These are phyloP conservation scores for Plasmopara viticola DNA, from an alignment of 352 stramenopile species.

Conservation along the genomic window DNA sequence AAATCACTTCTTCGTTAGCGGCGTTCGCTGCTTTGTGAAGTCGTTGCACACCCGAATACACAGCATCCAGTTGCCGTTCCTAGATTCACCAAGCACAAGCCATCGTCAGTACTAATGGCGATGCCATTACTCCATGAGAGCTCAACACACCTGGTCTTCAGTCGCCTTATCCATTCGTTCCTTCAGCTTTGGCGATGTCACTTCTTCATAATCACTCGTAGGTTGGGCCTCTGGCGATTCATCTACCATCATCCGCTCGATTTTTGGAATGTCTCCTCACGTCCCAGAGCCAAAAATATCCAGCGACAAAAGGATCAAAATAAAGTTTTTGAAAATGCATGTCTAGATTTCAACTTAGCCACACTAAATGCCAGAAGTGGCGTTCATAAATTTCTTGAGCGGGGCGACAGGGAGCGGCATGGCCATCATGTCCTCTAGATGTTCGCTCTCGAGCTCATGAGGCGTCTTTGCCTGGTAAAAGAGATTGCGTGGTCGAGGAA, in stretches of 20 bases:
- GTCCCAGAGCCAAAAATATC: slow-evolving; percentile 28
- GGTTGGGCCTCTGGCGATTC: slow-evolving; percentile 16
- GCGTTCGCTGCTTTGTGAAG: slow-evolving; percentile 51
- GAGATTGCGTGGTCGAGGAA: slow-evolving; percentile 45
- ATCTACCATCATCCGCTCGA: slow-evolving; percentile 21
- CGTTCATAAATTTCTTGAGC: slow-evolving; percentile 77
- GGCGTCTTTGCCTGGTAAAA: slow-evolving; percentile 52
- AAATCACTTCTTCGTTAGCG: slow-evolving; percentile 50
- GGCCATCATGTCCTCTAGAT: slow-evolving; percentile 25
- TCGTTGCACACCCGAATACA: slow-evolving; percentile 41
- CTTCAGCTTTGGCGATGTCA: slow-evolving; percentile 40
- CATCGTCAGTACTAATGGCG: not conserved
- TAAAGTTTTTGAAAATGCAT: slow-evolving; percentile 1
- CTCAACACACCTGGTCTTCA: slow-evolving; percentile 30
- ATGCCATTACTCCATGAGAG: not conserved
- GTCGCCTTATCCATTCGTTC: slow-evolving; percentile 43
- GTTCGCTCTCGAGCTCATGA: slow-evolving; percentile 19
- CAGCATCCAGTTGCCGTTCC: slow-evolving; percentile 53
- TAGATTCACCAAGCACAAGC: slow-evolving; percentile 11
- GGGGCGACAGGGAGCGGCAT: slow-evolving; percentile 51
- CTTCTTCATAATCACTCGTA: slow-evolving; percentile 39
- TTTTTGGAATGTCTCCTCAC: slow-evolving; percentile 2
- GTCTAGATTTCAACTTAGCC: slow-evolving; percentile 30
- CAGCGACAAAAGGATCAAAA: not conserved
- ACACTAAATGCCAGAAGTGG: slow-evolving; percentile 20